Conservation (phyloP, 768 basidiomycete species). For the Kwoniella bestiolae region DNA sequence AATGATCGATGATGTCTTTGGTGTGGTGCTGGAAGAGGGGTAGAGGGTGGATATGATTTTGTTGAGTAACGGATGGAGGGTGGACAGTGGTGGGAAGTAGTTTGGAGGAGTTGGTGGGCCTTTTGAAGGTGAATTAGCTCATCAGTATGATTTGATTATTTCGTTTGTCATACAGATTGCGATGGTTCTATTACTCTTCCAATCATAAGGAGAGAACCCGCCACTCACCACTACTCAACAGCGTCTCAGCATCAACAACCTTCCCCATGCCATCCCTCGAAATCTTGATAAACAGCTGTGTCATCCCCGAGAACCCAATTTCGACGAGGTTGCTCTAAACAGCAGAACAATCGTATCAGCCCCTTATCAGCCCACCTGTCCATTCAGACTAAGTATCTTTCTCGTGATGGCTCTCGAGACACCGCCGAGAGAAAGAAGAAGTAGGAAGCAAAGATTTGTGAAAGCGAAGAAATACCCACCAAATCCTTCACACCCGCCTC, state of each 20-base stretch:
- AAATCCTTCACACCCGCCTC: constrained; percentile 53
- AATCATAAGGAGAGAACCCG: neutral
- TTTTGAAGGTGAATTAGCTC: too few relatives aligned
- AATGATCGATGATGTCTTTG: constrained; percentile 31
- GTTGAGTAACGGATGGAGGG: constrained; percentile 34
- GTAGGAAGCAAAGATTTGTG: too few relatives aligned
- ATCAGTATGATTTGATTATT: too few relatives aligned
- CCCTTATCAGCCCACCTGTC: neutral
- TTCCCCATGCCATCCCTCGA: constrained; percentile 41
- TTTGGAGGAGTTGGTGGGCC: constrained; percentile 50
- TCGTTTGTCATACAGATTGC: too few relatives aligned
- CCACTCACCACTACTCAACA: constrained; percentile 43
- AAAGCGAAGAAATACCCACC: constrained; percentile 28
- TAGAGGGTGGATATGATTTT: constrained; percentile 22
- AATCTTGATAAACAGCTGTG: constrained; percentile 45
- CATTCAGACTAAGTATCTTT: too few relatives aligned
- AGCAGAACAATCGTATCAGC: neutral
- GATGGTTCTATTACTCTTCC: too few relatives aligned
- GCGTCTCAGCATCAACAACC: constrained; percentile 35
- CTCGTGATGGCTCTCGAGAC: too few relatives aligned
- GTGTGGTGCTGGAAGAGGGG: constrained; percentile 18
- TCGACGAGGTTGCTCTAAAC: constrained; percentile 47
- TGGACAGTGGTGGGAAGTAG: constrained; percentile 41
- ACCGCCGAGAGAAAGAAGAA: too few relatives aligned
- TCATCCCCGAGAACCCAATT: constrained; percentile 48